A percentile compares a stretch with the other conserved stretches of the same genome.
Evolutionary conservation across 495 filamentous ascomycete species (phyloP).

Genomic region (Copromyces sp.): DNA sequence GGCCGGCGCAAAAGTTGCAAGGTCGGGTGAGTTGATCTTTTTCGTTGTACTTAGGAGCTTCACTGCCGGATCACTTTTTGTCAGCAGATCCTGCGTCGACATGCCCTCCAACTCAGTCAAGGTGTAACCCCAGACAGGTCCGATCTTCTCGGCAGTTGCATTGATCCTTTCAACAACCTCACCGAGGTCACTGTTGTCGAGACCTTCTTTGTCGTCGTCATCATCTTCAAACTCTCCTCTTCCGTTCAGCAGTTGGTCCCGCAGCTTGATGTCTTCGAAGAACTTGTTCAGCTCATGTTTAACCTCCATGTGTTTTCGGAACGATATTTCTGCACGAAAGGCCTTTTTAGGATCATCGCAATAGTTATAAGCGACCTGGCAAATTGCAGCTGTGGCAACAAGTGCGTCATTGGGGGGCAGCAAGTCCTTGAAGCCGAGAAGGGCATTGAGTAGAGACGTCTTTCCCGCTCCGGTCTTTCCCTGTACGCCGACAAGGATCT

Average conservation of each 20-base stretch:
- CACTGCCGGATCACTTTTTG: constrained; percentile 2
- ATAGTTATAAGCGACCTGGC: constrained; percentile 12
- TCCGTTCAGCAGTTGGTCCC: neutral
- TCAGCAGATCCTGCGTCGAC: constrained; percentile 9
- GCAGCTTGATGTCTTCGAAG: constrained; percentile 5
- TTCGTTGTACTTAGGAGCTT: neutral
- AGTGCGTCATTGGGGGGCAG: constrained; percentile 14
- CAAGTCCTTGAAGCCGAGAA: constrained; percentile 12
- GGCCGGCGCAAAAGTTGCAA: neutral
- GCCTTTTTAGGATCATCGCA: neutral
- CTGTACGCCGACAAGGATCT: constrained; percentile 16
- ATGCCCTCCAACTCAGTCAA: constrained; percentile 14
- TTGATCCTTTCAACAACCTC: neutral
- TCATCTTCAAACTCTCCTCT: neutral
- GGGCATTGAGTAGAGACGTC: constrained; percentile 18
- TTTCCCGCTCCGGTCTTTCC: constrained; percentile 22
- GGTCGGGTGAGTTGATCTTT: neutral
- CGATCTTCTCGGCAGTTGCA: constrained; percentile 1
- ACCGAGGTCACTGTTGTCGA: neutral
- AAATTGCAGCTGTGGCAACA: constrained; percentile 17
- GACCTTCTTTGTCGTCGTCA: neutral
- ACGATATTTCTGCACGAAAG: constrained; percentile 11
- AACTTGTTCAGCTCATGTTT: constrained; percentile 9
- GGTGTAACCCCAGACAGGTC: neutral
- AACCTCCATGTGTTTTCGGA: constrained; percentile 3